Evolutionary conservation across 345 rosid genomes (phyloP), one percentile per base, ranked within the genome.

Genomic region (Aquilaria yunnanensis): DNA sequence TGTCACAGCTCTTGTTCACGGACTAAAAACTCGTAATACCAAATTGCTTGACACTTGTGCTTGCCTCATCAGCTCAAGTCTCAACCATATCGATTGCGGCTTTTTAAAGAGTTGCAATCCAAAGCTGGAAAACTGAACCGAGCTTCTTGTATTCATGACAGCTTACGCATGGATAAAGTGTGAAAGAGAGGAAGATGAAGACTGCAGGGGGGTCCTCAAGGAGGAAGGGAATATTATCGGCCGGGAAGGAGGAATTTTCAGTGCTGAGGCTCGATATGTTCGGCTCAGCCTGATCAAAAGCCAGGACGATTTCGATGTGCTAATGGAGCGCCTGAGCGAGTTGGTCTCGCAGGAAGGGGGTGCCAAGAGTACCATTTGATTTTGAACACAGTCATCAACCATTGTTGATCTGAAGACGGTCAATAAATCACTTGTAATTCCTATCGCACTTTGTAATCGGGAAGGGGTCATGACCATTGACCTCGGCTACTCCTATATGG

Each of bases 101-200:
- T 52, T 48, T 56, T 2, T 10, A 14, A 62, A 41, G 50, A 23
- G 12, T 68, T 13, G 12, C 29, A 37, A 7, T 37, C 8, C 1
- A 37, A 37, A 37, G 43, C 43, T 7, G 43, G 7, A 7, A 3
- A 37, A 37, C 43, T 37, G 43, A 37, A 5, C 8, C 8, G 5
- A 9, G 43, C 7, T 2, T 3, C 2, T 56, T 23, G 23, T 23
- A 62, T 0, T 48, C 6, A 32, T 48, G 61, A 63, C 79, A 87
- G 92, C 92, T 67, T 90, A 81, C 63, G 92, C 80, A 4, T 85
- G 92, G 92, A 4, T 84, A 67, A 87, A 72, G 68, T 90, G 95
- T 62, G 88, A 81, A 68, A 71, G 73, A 67, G 67, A 63, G 68
- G 79, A 79, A 66, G 88, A 85, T 10, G 64, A 10, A 61, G 65